Evolutionary conservation across 225 moss, liverwort and hornwort genomes (phyloP).

Genomic region (Straminergon stramineum): DNA sequence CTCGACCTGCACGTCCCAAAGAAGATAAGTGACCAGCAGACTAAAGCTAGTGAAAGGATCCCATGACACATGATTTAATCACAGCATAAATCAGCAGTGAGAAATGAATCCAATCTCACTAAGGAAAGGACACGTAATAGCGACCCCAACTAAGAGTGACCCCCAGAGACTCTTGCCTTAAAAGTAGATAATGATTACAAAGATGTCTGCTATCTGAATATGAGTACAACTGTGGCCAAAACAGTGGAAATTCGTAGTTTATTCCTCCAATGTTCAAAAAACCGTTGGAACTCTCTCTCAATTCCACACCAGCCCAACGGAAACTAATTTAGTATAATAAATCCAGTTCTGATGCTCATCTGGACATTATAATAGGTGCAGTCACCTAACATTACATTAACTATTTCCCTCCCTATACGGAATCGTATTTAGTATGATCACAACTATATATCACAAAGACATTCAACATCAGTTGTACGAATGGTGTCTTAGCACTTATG

Average conservation of each 20-base stretch:
- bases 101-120: neutral
- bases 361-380: too few species aligned
- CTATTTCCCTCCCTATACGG: neutral
- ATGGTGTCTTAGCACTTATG: neutral
- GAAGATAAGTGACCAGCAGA: neutral
- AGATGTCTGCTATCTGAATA: neutral
- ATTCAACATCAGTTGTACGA: neutral
- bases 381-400: too few species aligned
- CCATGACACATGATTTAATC: neutral
- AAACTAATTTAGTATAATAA: too few species aligned
- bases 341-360: neutral
- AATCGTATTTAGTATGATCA: neutral
- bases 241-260: too few species aligned
- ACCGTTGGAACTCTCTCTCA: neutral
- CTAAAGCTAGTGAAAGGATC: neutral
- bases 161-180: neutral
- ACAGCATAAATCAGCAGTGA: neutral
- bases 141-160: neutral
- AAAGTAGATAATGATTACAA: neutral
- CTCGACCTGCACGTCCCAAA: conserved; percentile 30
- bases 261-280: neutral
- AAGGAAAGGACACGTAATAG: neutral
- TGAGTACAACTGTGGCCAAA: neutral
- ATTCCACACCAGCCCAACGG: too few species aligned
- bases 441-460: too few species aligned